These are phyloP conservation scores for Pisolithus albus DNA, from an alignment of 768 basidiomycete species.

Conservation along the genomic window DNA sequence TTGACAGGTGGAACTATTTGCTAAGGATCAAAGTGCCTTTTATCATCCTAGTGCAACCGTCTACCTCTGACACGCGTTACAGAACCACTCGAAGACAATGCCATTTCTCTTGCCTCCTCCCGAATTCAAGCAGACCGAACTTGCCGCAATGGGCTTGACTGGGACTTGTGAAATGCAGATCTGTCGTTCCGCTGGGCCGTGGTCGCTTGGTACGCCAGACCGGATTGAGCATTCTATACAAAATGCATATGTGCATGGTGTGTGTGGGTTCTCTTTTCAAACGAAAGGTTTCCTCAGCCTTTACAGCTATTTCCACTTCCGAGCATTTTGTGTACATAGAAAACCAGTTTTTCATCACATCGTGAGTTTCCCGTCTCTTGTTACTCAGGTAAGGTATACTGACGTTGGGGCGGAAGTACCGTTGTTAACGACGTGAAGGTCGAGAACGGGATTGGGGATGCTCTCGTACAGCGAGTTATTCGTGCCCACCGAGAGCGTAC, in stretches of 20 bases:
- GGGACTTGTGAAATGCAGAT: constrained; percentile 98
- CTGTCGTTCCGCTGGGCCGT: constrained; percentile 89
- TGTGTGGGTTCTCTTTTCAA: constrained; percentile 1
- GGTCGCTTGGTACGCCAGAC: constrained; percentile 89
- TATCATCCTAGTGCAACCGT: neutral
- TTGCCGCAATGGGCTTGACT: constrained; percentile 73
- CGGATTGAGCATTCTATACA: constrained; percentile 89
- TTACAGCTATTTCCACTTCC: constrained; percentile 79
- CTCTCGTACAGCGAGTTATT: constrained; percentile 84
- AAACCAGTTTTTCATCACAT: constrained; percentile 88
- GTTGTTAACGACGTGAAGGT: constrained; percentile 76
- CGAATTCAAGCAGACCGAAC: constrained; percentile 79
- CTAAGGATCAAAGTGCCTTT: constrained; percentile 77
- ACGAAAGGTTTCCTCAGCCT: neutral
- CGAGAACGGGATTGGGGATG: constrained; percentile 93
- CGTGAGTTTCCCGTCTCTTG: constrained; percentile 41
- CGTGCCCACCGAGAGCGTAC: constrained; percentile 75
- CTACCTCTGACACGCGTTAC: constrained; percentile 1
- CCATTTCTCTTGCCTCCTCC: constrained; percentile 91
- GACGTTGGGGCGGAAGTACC: constrained; percentile 43
- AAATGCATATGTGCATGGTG: constrained; percentile 88
- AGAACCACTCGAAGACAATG: constrained; percentile 91
- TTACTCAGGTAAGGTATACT: neutral
- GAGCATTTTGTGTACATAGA: constrained; percentile 99
- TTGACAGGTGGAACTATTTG: constrained; percentile 82